Percentiles rank a stretch among this genome's conserved stretches.
Conservation (phyloP, 2,329 filamentous ascomycete species). For the Penicillium rolfsii region DNA sequence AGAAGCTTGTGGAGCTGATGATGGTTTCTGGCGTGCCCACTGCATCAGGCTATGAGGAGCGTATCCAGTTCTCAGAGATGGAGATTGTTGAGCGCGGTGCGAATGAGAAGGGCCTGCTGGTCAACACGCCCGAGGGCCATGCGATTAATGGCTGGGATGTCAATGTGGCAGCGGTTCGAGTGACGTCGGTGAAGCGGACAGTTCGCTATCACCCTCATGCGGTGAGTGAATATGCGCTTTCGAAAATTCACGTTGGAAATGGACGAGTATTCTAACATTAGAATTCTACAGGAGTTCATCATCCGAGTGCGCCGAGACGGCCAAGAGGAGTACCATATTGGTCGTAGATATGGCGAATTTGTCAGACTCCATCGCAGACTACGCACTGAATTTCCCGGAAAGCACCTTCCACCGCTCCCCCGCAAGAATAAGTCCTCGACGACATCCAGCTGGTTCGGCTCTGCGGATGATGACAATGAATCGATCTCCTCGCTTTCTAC, state of each 20-base stretch:
- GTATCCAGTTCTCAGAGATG: constrained; percentile 94
- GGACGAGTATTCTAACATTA: neutral
- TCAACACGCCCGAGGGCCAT: constrained; percentile 87
- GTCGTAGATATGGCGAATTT: constrained; percentile 88
- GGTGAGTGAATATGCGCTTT: constrained; percentile 54
- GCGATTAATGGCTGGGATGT: constrained; percentile 96
- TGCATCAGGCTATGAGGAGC: constrained; percentile 94
- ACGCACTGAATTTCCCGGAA: constrained; percentile 84
- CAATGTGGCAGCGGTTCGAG: constrained; percentile 87
- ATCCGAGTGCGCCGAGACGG: constrained; percentile 80
- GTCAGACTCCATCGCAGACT: constrained; percentile 75
- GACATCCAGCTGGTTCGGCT: constrained; percentile 62
- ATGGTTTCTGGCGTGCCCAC: constrained; percentile 98
- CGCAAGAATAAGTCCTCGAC: constrained; percentile 88
- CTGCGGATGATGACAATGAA: constrained; percentile 70
- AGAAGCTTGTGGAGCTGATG: constrained; percentile 97
- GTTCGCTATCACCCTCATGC: constrained; percentile 90
- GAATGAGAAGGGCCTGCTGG: constrained; percentile 84
- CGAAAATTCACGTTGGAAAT: too few relatives aligned
- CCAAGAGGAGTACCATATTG: constrained; percentile 76
- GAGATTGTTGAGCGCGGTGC: constrained; percentile 93
- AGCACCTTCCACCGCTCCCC: constrained; percentile 81
- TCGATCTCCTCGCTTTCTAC: constrained; percentile 83
- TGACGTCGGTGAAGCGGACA: constrained; percentile 79
- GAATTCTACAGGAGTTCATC: constrained; percentile 74